A percentile compares a stretch with the other conserved stretches of the same genome.
Evolutionary conservation across 2,329 filamentous ascomycete species (phyloP).

Genomic region (Fusarium torreyae): DNA sequence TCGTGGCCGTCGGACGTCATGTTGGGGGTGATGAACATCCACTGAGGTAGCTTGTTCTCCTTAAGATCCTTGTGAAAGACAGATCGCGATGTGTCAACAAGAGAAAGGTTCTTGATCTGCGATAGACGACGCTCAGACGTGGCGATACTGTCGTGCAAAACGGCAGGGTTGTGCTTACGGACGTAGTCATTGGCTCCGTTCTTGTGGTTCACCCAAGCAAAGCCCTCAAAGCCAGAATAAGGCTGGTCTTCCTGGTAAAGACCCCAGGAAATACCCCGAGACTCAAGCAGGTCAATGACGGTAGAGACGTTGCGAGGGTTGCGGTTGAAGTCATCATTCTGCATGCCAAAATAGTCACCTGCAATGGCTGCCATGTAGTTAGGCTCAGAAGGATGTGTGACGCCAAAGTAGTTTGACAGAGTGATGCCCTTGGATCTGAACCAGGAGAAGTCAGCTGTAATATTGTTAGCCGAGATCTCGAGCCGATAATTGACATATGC

Average conservation of each 20-base stretch:
- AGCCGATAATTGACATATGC: constrained; percentile 37
- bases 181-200: constrained; percentile 82
- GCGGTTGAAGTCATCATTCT: constrained; percentile 70
- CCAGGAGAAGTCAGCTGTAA: constrained; percentile 48
- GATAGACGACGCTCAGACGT: constrained; percentile 71
- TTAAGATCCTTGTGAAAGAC: constrained; percentile 78
- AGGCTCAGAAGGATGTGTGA: constrained; percentile 78
- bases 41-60: constrained; percentile 76
- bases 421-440: constrained; percentile 52
- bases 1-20: constrained; percentile 86
- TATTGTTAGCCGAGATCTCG: neutral
- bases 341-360: constrained; percentile 75
- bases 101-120: constrained; percentile 79
- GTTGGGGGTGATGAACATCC: constrained; percentile 80
- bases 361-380: constrained; percentile 76
- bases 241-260: constrained; percentile 86
- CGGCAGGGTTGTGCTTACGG: constrained; percentile 81
- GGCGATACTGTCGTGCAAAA: constrained; percentile 77
- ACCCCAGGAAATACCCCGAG: constrained; percentile 75
- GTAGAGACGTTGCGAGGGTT: constrained; percentile 74
- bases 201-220: constrained; percentile 73
- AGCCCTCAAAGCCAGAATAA: constrained; percentile 79
- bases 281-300: constrained; percentile 78
- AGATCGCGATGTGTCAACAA: constrained; percentile 59
- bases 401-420: constrained; percentile 59